These are phyloP conservation scores for Abrus precatorius DNA, from an alignment of 306 rosid genomes.

Conservation along the genomic window DNA sequence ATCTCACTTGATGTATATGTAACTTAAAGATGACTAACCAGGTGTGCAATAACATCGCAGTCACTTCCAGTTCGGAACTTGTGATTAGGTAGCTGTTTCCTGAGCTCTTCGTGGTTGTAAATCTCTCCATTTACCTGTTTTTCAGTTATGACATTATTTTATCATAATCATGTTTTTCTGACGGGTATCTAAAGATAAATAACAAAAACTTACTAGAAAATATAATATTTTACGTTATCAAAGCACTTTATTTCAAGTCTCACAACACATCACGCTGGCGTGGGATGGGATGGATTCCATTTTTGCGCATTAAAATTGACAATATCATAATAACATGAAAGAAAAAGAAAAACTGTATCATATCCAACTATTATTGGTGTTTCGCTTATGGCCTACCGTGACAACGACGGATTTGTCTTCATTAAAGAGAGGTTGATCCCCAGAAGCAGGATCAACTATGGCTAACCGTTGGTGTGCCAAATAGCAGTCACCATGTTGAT, in stretches of 20 bases:
- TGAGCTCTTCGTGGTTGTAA: slow-evolving; percentile 89
- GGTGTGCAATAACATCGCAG: slow-evolving; percentile 94
- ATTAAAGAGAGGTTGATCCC: slow-evolving; percentile 98
- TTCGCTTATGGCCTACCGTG: slow-evolving; percentile 63
- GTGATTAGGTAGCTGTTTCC: slow-evolving; percentile 77
- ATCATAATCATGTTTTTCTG: slow-evolving; percentile 16
- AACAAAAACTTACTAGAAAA: no score
- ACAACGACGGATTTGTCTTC: slow-evolving; percentile 84
- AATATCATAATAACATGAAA: neutral
- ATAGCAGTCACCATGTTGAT: slow-evolving; percentile 82
- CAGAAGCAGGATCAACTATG: slow-evolving; percentile 96
- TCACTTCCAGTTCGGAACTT: slow-evolving; percentile 89
- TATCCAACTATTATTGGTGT: neutral
- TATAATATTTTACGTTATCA: no score
- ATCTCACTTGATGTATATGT: neutral
- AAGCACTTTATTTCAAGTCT: no score
- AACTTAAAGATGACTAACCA: slow-evolving; percentile 55
- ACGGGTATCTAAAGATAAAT: no score
- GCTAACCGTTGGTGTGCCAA: slow-evolving; percentile 97
- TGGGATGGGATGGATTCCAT: slow-evolving; percentile 25
- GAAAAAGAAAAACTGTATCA: neutral
- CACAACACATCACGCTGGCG: neutral
- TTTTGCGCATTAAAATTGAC: neutral
- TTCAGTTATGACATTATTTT: neutral
- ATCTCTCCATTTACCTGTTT: slow-evolving; percentile 93